phyloP scores from a whole-genome alignment of 805 yeast species.

The Maudiozyma serrabonitensis region DNA sequence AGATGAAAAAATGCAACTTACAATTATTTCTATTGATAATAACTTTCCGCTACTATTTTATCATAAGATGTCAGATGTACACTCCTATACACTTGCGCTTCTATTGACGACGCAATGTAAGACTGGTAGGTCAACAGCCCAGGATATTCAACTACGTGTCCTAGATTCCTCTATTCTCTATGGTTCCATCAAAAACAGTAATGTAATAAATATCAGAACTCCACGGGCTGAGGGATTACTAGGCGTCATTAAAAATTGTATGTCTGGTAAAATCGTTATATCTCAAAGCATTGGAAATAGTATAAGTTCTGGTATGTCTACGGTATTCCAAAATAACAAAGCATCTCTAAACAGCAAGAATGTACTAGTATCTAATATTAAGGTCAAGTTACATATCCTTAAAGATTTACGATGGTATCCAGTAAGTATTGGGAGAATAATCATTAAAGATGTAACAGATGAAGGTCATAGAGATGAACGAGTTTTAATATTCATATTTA shows the following conservation, averaged over 20 bases:
- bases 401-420: constrained; percentile 13
- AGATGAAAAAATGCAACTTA: constrained; percentile 3
- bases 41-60: constrained; percentile 7
- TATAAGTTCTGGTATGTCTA: too few relatives aligned
- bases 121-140: constrained; percentile 18
- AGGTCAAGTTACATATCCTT: constrained; percentile 16
- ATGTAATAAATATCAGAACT: background rate
- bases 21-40: constrained; percentile 2
- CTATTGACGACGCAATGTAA: constrained; percentile 13
- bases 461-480: constrained; percentile 9
- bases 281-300: too few relatives aligned
- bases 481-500: constrained; percentile 11
- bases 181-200: background rate
- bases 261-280: background rate
- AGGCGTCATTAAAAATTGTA: background rate
- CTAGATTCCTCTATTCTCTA: constrained; percentile 1
- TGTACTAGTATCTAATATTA: constrained; percentile 12
- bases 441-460: constrained; percentile 13
- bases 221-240: background rate
- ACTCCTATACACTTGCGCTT: constrained; percentile 9
- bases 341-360: background rate
- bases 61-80: constrained; percentile 5
- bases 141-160: constrained; percentile 20
- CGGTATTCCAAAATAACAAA: too few relatives aligned
- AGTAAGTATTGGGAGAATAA: constrained; percentile 8